Conservation (phyloP, 441 rosid genomes). For the Pelargonium citronellum region DNA sequence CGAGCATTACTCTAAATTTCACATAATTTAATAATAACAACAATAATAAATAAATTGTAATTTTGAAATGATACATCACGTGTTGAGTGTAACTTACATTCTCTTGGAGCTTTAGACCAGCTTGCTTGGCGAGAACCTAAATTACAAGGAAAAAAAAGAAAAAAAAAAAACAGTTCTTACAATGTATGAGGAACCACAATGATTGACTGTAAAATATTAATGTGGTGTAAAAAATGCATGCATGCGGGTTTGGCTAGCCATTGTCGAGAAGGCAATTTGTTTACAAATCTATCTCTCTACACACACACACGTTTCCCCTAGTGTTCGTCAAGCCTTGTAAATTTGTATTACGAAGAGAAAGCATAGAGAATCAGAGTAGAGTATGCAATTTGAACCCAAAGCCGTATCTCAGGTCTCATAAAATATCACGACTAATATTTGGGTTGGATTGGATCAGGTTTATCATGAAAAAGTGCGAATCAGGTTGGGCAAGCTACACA, state of each 20-base stretch:
- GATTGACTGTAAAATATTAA: background rate
- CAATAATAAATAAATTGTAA: background rate
- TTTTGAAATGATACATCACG: background rate
- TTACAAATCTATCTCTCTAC: background rate
- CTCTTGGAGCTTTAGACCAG: conserved; percentile 76
- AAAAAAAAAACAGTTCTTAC: background rate
- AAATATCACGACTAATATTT: too few relatives aligned
- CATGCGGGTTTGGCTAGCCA: background rate
- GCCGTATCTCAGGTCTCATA: too few relatives aligned
- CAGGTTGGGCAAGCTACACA: too few relatives aligned
- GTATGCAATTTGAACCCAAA: too few relatives aligned
- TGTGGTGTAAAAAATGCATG: background rate
- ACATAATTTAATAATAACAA: background rate
- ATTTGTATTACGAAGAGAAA: too few relatives aligned
- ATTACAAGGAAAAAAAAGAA: conserved; percentile 11
- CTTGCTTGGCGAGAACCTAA: conserved; percentile 89
- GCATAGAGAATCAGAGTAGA: too few relatives aligned
- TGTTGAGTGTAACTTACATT: conserved; percentile 39
- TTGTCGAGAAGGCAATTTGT: background rate
- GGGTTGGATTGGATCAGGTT: too few relatives aligned
- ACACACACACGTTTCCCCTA: too few relatives aligned
- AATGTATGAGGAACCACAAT: background rate
- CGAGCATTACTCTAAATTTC: too few relatives aligned
- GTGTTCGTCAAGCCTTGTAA: too few relatives aligned
- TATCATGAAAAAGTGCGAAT: too few relatives aligned